phyloP scores from a whole-genome alignment of 108 stramenopile genomes.

The Epipyxis sp. region DNA sequence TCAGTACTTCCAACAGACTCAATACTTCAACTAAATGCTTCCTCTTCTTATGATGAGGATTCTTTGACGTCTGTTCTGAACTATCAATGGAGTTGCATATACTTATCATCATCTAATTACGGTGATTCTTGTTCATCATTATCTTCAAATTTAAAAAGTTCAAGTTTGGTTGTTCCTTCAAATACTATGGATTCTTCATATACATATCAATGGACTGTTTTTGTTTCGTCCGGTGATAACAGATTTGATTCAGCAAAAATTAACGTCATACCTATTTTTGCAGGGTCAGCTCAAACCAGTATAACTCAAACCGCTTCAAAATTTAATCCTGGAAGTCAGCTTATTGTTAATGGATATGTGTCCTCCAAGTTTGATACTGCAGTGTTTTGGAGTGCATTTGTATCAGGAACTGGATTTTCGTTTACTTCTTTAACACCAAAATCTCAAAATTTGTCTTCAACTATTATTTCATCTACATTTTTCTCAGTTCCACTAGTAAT shows the following conservation, averaged over 20 bases:
- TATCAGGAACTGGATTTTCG: not conserved
- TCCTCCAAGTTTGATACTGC: not conserved
- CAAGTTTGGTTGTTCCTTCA: not conserved
- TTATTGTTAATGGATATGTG: not conserved
- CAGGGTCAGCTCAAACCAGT: too few relatives aligned
- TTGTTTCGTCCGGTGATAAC: not conserved
- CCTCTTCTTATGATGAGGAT: conserved; percentile 14
- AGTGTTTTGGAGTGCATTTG: not conserved
- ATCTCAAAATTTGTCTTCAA: not conserved
- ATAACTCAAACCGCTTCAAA: not conserved
- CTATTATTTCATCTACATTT: not conserved
- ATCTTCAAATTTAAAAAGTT: not conserved
- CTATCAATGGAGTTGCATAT: not conserved
- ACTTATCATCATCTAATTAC: not conserved
- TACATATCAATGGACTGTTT: not conserved
- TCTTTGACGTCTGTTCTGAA: not conserved
- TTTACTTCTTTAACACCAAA: not conserved
- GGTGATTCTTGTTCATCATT: not conserved
- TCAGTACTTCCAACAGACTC: not conserved
- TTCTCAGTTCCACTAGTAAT: not conserved
- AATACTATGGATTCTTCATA: not conserved
- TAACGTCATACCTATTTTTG: not conserved
- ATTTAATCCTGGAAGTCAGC: not conserved
- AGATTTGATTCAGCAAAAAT: not conserved
- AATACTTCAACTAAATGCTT: not conserved